Conservation (phyloP, 768 basidiomycete species). For the Lactifluus volemus region DNA sequence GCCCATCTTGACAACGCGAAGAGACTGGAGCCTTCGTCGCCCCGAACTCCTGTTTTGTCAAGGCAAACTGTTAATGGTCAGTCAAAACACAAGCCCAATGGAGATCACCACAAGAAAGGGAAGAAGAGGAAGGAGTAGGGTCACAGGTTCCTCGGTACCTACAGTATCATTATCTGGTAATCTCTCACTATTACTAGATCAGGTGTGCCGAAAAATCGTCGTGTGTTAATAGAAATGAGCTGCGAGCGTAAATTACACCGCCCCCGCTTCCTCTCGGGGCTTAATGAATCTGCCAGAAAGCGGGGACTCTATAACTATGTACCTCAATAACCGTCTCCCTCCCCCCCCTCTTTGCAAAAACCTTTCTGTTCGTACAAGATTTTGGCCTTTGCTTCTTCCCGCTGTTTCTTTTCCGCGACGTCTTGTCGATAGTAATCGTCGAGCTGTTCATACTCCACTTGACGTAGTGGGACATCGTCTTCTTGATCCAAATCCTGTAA, state of each 20-base stretch:
- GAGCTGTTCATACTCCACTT: conserved; percentile 63
- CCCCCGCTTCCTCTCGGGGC: conserved; percentile 22
- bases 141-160: background rate
- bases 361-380: conserved; percentile 78
- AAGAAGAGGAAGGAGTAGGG: conserved; percentile 19
- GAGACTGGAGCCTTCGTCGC: conserved; percentile 9
- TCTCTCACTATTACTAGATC: background rate
- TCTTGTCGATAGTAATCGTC: conserved; percentile 67
- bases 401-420: conserved; percentile 61
- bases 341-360: conserved; percentile 91
- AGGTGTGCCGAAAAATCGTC: background rate
- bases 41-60: conserved; percentile 20
- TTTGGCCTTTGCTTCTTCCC: conserved; percentile 78
- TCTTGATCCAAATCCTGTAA: conserved; percentile 84
- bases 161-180: background rate
- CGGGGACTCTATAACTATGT: background rate
- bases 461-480: conserved; percentile 74
- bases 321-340: conserved; percentile 86
- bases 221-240: conserved; percentile 1
- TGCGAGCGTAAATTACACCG: conserved; percentile 23
- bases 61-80: conserved; percentile 27
- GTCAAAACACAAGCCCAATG: conserved; percentile 16
- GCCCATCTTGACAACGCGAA: conserved; percentile 5
- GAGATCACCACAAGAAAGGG: conserved; percentile 18
- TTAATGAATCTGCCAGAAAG: conserved; percentile 33